phyloP scores from a whole-genome alignment of 768 basidiomycete species.

The Polyporus arcularius region DNA sequence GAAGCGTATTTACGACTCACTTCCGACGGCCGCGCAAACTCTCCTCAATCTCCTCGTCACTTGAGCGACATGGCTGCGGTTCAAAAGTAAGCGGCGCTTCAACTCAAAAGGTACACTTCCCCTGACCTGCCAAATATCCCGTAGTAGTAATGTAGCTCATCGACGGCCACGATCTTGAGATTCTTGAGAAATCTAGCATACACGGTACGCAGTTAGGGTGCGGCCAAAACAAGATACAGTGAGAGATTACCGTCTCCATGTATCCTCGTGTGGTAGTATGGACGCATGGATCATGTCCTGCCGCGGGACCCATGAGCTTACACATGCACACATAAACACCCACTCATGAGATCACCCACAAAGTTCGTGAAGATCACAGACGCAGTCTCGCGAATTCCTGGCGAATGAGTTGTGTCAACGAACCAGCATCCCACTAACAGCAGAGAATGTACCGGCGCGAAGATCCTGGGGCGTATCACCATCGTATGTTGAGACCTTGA shows the following conservation, averaged over 20 bases:
- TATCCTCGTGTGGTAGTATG: constrained; percentile 81
- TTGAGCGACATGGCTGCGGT: constrained; percentile 72
- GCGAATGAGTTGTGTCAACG: background rate
- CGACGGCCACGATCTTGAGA: constrained; percentile 76
- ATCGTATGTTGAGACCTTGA: constrained; percentile 74
- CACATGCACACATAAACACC: constrained; percentile 7
- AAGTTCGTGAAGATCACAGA: constrained; percentile 91
- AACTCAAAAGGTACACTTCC: background rate
- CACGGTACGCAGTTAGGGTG: constrained; percentile 7
- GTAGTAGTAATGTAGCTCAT: constrained; percentile 87
- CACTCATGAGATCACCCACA: constrained; percentile 39
- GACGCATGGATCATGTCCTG: constrained; percentile 87
- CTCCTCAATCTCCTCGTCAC: constrained; percentile 76
- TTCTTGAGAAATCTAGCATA: constrained; percentile 67
- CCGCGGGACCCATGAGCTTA: background rate
- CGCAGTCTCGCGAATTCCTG: constrained; percentile 70
- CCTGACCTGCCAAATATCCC: constrained; percentile 76
- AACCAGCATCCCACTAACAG: too few relatives aligned
- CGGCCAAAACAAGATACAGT: background rate
- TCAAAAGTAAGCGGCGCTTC: background rate
- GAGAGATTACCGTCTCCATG: constrained; percentile 66
- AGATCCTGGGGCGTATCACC: constrained; percentile 81
- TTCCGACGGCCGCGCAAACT: constrained; percentile 76
- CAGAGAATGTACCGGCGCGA: constrained; percentile 49
- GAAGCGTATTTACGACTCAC: constrained; percentile 43